phyloP scores from a whole-genome alignment of 2,329 filamentous ascomycete species.

The Pyrenophora graminea region DNA sequence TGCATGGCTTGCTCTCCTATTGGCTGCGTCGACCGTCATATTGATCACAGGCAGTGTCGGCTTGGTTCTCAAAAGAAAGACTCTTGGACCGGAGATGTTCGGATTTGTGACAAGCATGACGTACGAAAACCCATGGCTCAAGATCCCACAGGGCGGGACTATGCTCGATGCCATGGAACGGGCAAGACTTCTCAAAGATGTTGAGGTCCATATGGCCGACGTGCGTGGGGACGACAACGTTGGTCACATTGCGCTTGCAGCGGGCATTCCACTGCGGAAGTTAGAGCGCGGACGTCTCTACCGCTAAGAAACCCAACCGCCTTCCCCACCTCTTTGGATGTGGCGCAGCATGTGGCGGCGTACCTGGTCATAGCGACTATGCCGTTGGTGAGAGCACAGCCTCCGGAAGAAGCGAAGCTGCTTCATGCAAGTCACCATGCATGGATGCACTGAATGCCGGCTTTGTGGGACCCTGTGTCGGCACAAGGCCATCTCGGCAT shows the following conservation, averaged over 20 bases:
- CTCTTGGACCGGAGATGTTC: conserved; percentile 40
- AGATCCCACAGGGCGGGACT: conserved; percentile 33
- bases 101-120: conserved; percentile 46
- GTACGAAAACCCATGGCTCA: conserved; percentile 42
- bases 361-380: not conserved
- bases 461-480: too few species aligned
- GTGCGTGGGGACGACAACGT: conserved; percentile 32
- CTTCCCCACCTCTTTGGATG: not conserved
- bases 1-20: conserved; percentile 34
- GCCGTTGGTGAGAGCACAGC: too few species aligned
- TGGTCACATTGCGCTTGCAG: conserved; percentile 46
- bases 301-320: conserved; percentile 12
- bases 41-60: conserved; percentile 23
- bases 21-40: conserved; percentile 23
- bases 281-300: conserved; percentile 37
- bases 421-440: too few species aligned
- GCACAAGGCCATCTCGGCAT: too few species aligned
- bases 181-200: conserved; percentile 39
- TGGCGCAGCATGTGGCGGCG: conserved; percentile 17
- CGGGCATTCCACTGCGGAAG: conserved; percentile 33
- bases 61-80: too few species aligned
- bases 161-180: conserved; percentile 42
- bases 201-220: conserved; percentile 39
- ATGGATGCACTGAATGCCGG: too few species aligned
- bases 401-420: too few species aligned